Percentiles rank a stretch among this genome's conserved stretches.
phyloP scores from a whole-genome alignment of 176 grass and related monocot genomes.

The Phyllostachys edulis region DNA sequence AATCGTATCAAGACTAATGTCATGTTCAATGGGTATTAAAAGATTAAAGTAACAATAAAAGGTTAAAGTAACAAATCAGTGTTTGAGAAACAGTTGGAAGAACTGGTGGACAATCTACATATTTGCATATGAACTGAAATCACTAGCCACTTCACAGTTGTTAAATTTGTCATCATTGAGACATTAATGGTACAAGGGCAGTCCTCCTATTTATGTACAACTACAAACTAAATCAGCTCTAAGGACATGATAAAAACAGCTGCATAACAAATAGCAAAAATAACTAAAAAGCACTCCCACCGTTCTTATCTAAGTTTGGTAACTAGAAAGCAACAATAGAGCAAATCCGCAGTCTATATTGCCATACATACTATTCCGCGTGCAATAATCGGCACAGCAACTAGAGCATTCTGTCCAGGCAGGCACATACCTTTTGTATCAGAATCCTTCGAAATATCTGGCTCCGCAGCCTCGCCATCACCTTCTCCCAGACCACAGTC shows the following conservation, averaged over 20 bases:
- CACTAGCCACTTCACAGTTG: not conserved
- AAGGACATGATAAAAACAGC: not conserved
- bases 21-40: too few relatives aligned
- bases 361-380: not conserved
- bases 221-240: not conserved
- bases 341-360: not conserved
- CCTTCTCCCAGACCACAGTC: conserved; percentile 88
- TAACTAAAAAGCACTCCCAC: not conserved
- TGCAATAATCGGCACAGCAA: not conserved
- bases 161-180: not conserved
- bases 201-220: not conserved
- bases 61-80: not conserved
- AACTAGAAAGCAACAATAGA: not conserved
- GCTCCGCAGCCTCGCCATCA: conserved; percentile 72
- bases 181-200: not conserved
- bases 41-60: too few relatives aligned
- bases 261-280: not conserved
- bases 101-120: not conserved
- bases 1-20: too few relatives aligned
- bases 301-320: not conserved
- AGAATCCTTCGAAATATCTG: conserved; percentile 96
- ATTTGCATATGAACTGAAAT: not conserved
- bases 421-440: conserved; percentile 73
- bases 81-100: not conserved
- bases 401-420: not conserved